Evolutionary conservation across 1,284 basidiomycete genomes (phyloP).

Genomic region (Leccinum brunneo-olivaceum): DNA sequence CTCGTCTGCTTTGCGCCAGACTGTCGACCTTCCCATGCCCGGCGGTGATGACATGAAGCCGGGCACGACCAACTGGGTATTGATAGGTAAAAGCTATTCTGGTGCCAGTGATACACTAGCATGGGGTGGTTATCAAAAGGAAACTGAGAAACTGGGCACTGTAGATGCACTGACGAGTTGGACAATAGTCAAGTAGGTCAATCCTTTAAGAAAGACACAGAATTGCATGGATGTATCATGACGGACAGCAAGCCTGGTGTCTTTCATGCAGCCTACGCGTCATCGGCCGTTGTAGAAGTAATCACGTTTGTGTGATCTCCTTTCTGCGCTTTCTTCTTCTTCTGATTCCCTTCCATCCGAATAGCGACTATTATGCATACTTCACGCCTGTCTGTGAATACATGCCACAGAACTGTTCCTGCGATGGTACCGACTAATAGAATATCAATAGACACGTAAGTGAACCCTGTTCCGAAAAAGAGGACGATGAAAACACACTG

Average conservation of each 20-base stretch:
- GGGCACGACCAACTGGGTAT: slow-evolving; percentile 57
- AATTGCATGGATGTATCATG: background rate
- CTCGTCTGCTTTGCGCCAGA: slow-evolving; percentile 64
- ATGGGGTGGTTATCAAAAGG: background rate
- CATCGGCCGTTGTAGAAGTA: slow-evolving; percentile 66
- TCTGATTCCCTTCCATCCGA: slow-evolving; percentile 1
- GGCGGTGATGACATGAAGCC: slow-evolving; percentile 53
- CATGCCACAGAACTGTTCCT: slow-evolving; percentile 70
- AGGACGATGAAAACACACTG: no score
- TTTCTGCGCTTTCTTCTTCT: background rate
- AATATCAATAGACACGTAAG: no score
- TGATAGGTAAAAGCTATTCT: slow-evolving; percentile 67
- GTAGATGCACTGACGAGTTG: slow-evolving; percentile 54
- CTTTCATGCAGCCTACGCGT: slow-evolving; percentile 64
- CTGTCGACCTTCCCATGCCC: slow-evolving; percentile 60
- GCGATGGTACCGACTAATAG: no score
- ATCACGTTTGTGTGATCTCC: slow-evolving; percentile 40
- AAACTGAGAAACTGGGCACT: background rate
- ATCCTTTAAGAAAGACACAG: background rate
- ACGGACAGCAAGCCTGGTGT: slow-evolving; percentile 51
- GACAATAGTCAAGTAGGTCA: slow-evolving; percentile 62
- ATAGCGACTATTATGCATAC: slow-evolving; percentile 62
- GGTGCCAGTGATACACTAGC: slow-evolving; percentile 33
- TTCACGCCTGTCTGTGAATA: slow-evolving; percentile 62
- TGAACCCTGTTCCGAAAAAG: no score